Base-by-base conservation (phyloP, 2,329 filamentous ascomycete species). In the Ceratocystis papillata region DNA sequence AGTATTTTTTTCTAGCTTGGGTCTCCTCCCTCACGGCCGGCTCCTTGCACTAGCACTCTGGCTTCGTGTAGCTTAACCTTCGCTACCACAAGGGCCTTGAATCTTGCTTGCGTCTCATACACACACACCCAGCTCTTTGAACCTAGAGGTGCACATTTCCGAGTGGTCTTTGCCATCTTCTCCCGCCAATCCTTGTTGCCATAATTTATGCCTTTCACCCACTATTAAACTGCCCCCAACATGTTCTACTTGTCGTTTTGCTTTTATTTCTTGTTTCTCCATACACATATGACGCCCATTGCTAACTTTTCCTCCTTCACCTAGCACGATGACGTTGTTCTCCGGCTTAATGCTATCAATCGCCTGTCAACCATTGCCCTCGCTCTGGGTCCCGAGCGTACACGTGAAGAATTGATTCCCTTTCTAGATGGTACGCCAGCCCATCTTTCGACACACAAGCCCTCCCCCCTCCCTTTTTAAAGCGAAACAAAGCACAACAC, bases 291-390 rank as follows among this genome's bases (percentile, higher is more conserved):
- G 25, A 30, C 53, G 5, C n/a, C 15, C 22, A 37, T 55, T 64
- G 33, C 48, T 63, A 33, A 63, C 62, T 10, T 10, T 12, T 28
- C 28, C 15, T 59, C 41, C 45, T 37, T 28, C 62, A 64, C 69
- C 62, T 73, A 99, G 93, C 94, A 99, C 78, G 94, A 99, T 77
- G 95, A 99, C 82, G 94, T 99, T 72, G 85, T 97, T 71, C 87
- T 99, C 76, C 90, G 94, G 77, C 84, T 99, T 78, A 99, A 99
- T 79, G 94, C 94, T 74, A 99, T 99, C 76, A 93, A 96, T 80
- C 89, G 94, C 74, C 87, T 99, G 70, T 96, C 94, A 67, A 99
- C 94, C 70, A 99, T 99, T 79, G 94, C 95, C 74, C 87, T 99
- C 71, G 94, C 94, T 72, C 81, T 99, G 71, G 94, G 94, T 74